Evolutionary conservation across 225 moss, liverwort and hornwort genomes (phyloP), one percentile per base, ranked within the genome.

Genomic region (Marchantia polymorpha): DNA sequence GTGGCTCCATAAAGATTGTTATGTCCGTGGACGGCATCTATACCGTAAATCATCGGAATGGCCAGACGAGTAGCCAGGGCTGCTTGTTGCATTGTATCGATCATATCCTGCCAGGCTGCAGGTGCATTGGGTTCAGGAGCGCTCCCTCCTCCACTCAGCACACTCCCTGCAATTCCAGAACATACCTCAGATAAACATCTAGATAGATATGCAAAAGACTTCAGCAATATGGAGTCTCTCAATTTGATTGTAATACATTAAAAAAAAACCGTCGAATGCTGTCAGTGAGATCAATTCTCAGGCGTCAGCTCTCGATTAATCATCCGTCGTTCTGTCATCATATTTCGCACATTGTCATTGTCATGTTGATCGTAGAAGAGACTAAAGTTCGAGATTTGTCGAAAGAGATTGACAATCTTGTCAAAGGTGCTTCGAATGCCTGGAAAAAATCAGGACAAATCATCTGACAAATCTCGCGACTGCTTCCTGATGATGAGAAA

Each of bases 21-120:
- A 73, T 92, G 72, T 1, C 91, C 91, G 53, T 92, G 92, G 1
- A 92, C 92, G 0, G 91, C 92, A 64, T 92, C 91, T 52, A 84
- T 83, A 10, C 91, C 92, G 64, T 90, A 92, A 11, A 89, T 49
- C 23, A 86, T 10, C 7, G 92, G 92, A n/a, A 92, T 90, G 22
- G 56, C 72, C 12, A 92, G 76, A 0, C 90, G 86, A 14, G 90
- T 87, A 0, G 72, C 74, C 69, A 91, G 31, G 16, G 91, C 91
- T 2, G 76, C 79, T 26, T 59, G 30, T 69, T 92, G 92, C 56
- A 91, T 88, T 8, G 53, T 72, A 46, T 86, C 83, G 7, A 82
- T 78, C 88, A 91, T 83, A 69, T 86, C 64, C 19, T 84, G 86
- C 92, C 92, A 92, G 30, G 81, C 77, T 0, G 80, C 60, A 20